A percentile compares a stretch with the other conserved stretches of the same genome.
These are phyloP conservation scores for Lineolata rhizophorae DNA, from an alignment of 495 filamentous ascomycete species.

Conservation along the genomic window DNA sequence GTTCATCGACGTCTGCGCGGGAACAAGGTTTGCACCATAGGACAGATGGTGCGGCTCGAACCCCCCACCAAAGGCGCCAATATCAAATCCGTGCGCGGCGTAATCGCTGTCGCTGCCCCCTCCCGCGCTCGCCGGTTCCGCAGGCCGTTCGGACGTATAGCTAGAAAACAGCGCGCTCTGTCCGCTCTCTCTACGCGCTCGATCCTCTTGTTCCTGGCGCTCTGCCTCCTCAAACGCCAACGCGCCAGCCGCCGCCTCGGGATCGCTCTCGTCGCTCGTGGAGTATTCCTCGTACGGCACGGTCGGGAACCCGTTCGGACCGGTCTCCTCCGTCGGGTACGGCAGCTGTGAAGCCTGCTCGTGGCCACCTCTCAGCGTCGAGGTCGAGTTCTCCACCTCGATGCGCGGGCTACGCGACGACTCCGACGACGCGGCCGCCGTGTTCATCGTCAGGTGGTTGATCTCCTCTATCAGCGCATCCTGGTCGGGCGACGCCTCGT, in stretches of 20 bases:
- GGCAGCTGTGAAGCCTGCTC: background rate
- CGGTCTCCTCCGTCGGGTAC: background rate
- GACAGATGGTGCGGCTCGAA: conserved; percentile 46
- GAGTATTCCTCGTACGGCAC: conserved; percentile 19
- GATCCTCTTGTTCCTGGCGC: conserved; percentile 44
- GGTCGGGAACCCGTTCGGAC: conserved; percentile 1
- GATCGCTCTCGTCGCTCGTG: conserved; percentile 59
- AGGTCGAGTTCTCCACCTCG: background rate
- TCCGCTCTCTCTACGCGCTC: conserved; percentile 33
- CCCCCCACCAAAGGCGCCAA: conserved; percentile 50
- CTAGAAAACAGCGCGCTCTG: conserved; percentile 9
- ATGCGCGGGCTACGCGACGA: background rate
- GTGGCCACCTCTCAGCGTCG: background rate
- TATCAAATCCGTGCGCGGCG: conserved; percentile 49
- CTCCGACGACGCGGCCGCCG: too few species aligned
- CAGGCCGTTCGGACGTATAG: conserved; percentile 10
- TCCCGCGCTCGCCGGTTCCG: conserved; percentile 9
- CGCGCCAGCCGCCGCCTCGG: conserved; percentile 71
- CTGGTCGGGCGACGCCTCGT: background rate
- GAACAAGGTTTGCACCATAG: conserved; percentile 38
- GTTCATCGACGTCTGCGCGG: conserved; percentile 7
- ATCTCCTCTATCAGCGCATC: background rate
- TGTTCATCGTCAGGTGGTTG: background rate
- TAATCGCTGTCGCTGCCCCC: conserved; percentile 46
- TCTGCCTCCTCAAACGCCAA: conserved; percentile 70